Percentiles rank a stretch among this genome's conserved stretches.
phyloP scores from a whole-genome alignment of 306 rosid genomes.

The Biancaea sappan region DNA sequence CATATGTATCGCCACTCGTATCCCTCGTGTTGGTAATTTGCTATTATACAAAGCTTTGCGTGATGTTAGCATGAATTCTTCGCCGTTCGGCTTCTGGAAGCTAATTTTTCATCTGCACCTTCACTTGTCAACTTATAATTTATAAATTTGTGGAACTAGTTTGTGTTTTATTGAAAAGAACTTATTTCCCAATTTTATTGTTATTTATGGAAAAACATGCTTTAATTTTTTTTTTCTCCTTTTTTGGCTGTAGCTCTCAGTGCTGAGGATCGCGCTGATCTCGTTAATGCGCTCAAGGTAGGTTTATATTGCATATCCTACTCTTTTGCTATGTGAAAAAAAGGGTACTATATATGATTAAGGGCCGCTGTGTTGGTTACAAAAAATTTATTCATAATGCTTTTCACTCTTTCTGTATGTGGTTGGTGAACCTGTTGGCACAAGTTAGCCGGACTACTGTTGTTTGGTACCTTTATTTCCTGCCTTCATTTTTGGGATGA shows the following conservation, averaged over 20 bases:
- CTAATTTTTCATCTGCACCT: background rate
- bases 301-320: background rate
- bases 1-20: background rate
- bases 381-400: background rate
- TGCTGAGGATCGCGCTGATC: conserved; percentile 61
- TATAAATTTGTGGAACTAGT: background rate
- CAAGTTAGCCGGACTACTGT: background rate
- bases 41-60: background rate
- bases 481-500: background rate
- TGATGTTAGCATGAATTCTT: background rate
- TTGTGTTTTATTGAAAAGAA: background rate
- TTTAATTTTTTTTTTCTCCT: too few species aligned
- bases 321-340: background rate
- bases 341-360: background rate
- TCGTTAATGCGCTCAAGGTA: conserved; percentile 54
- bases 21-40: conserved; percentile 5
- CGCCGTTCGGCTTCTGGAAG: background rate
- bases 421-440: conserved; percentile 7
- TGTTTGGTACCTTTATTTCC: background rate
- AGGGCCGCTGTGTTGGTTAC: background rate
- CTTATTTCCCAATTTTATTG: background rate
- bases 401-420: background rate
- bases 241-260: conserved; percentile 45
- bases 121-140: background rate
- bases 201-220: conserved; percentile 18